Evolutionary conservation across 441 rosid genomes (phyloP), one percentile per base, ranked within the genome.

Genomic region (Erodium moschatum): DNA sequence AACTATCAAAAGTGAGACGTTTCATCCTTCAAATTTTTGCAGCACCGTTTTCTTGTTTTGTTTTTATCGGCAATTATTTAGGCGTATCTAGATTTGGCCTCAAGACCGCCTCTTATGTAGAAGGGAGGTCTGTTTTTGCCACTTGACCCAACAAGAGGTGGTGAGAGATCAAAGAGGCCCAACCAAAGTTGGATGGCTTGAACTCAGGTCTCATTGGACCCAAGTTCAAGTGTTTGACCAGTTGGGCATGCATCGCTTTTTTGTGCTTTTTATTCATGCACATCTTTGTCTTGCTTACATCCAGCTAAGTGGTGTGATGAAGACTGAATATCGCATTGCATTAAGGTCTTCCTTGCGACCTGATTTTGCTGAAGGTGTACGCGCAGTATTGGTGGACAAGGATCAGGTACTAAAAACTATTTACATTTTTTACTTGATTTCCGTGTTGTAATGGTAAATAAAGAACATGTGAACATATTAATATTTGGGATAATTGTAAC

Each of bases 321-420:
- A 81, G 81, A 79, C 82, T 46, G 97, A 93, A 74, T 90, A 93
- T 76, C 85, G 96, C 68, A 78, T 90, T 68, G 95, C 96, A 31
- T 63, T 93, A 40, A 79, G 91, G 73, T 84, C 96, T 42, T 87
- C 95, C 16, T 66, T 89, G 73, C 82, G 96, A 40, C 54, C 77
- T 76, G 97, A 93, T 82, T 93, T 93, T 70, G 76, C 82, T 74
- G 97, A 93, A 85, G 97, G 97, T 58, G 97, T 93, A 68, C 83
- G 97, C 70, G 97, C 98, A 71, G 92, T 90, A 68, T 80, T 93
- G 81, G 85, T 93, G 69, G 97, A 90, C 85, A 90, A 87, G 77
- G 98, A 93, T 79, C 96, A 90, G 97, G 96, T 92, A 70, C 33
- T 40, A 40, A 40, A 40, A 40, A 46, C 1, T 24, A 16, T 71